Base-by-base conservation (phyloP, 2,329 filamentous ascomycete species). In the Phoma sp. region DNA sequence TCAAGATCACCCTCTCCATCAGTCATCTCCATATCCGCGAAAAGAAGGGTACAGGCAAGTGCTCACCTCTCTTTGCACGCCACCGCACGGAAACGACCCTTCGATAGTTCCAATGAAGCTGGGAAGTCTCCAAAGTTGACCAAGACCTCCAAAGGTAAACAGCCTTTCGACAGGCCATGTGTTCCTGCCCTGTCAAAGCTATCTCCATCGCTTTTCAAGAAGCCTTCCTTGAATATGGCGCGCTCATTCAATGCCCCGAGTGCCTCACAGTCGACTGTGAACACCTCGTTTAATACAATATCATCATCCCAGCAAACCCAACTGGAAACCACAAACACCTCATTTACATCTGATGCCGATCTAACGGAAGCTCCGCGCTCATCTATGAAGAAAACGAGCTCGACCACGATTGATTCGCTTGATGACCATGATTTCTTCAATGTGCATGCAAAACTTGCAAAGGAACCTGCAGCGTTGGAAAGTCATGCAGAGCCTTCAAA, bases 121-220 rank as follows among this genome's bases (percentile, higher is more conserved):
- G 61, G 45, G 22, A 64, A 41, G n/a, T 63, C 69, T 6, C 57
- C 64, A 29, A 74, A 73, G 52, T 61, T 68, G 52, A 68, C 69
- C 13, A 70, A 62, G 45, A 67, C 49, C 25, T 55, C 52, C 25
- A 66, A 64, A 48, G 67, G 63, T n/a, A 65, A 65, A 55, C 65
- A 70, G 64, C 56, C 61, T 19, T 40, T 51, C 33, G 44, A 54
- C 3, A 47, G 32, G 13, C 13, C 58, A 44, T 17, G 41, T n/a
- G 33, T 43, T 2, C 33, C 47, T 6, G 41, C 31, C 17, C 9
- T 45, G 27, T 9, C 35, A 1, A 55, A 45, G 22, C 35, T 46
- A 21, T 17, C 40, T 4, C 41, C 55, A 7, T 24, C 54, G 0
- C 22, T 55, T 1, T 70, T 71, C 57, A 69, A 68, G 43, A 67